Evolutionary conservation across 2,329 filamentous ascomycete species (phyloP).

Genomic region (Teratosphaeria destructans): DNA sequence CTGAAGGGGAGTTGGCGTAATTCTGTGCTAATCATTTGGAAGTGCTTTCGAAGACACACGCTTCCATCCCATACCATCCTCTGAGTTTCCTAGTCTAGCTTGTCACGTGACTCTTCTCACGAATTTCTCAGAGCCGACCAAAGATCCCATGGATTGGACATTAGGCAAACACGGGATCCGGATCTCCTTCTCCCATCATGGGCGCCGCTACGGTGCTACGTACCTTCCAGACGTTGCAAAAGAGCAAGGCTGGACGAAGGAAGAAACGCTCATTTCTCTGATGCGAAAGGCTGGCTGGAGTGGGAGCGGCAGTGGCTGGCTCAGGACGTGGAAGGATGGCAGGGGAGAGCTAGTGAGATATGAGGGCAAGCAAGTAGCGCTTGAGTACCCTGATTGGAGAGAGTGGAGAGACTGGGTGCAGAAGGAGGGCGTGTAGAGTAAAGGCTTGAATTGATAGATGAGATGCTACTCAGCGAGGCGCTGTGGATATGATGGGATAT

Average conservation of each 20-base stretch:
- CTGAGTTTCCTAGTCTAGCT: conserved; percentile 57
- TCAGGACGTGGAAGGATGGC: conserved; percentile 63
- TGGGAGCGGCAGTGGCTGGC: conserved; percentile 38
- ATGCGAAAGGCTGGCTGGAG: conserved; percentile 94
- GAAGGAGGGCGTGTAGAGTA: neutral
- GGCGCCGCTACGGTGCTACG: conserved; percentile 67
- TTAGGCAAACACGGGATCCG: conserved; percentile 78
- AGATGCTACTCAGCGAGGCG: neutral
- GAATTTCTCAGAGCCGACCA: conserved; percentile 51
- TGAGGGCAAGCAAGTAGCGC: conserved; percentile 66
- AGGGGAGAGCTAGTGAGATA: conserved; percentile 67
- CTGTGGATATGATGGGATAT: neutral
- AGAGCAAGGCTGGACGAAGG: conserved; percentile 92
- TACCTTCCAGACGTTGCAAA: conserved; percentile 85
- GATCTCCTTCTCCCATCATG: conserved; percentile 69
- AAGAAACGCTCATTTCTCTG: conserved; percentile 78
- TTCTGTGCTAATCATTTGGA: neutral
- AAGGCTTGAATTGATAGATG: neutral
- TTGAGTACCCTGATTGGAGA: conserved; percentile 65
- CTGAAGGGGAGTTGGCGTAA: neutral
- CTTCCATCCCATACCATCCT: conserved; percentile 54
- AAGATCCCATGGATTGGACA: conserved; percentile 70
- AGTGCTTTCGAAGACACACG: conserved; percentile 55
- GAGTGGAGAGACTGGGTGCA: conserved; percentile 66
- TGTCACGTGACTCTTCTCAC: conserved; percentile 61